Evolutionary conservation across 192 early-diverging fungal species (phyloP).

Genomic region (Linnemannia zychae): DNA sequence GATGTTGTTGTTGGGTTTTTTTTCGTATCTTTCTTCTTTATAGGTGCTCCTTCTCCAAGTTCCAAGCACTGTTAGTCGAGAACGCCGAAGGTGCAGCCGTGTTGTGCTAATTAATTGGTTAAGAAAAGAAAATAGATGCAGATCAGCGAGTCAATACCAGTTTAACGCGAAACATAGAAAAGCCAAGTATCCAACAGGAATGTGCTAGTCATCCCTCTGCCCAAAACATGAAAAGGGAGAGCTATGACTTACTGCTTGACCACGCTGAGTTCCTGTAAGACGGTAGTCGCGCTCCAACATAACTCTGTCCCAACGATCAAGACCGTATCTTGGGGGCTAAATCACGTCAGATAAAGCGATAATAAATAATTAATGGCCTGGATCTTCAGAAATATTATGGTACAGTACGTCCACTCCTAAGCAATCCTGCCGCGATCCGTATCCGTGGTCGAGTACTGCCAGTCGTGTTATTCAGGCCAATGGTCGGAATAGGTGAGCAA

Average conservation of each 20-base stretch:
- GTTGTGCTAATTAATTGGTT: conserved; percentile 35
- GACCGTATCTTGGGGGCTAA: conserved; percentile 71
- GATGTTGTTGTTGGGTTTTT: background rate
- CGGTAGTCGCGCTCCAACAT: conserved; percentile 86
- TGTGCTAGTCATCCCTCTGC: background rate
- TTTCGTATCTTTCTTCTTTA: background rate
- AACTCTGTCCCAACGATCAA: conserved; percentile 82
- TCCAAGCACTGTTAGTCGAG: conserved; percentile 79
- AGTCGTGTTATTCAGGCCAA: background rate
- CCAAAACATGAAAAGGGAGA: background rate
- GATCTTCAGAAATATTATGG: background rate
- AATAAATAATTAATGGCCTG: background rate
- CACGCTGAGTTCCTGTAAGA: conserved; percentile 77
- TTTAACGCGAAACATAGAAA: background rate
- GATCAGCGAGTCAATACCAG: background rate
- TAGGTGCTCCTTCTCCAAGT: conserved; percentile 67
- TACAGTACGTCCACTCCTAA: background rate
- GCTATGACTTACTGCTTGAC: conserved; percentile 65
- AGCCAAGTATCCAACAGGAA: background rate
- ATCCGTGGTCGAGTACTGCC: background rate
- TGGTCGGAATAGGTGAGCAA: background rate
- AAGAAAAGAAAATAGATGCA: background rate
- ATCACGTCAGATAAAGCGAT: background rate
- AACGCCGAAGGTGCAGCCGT: conserved; percentile 71
- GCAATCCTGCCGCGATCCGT: background rate